phyloP scores from a whole-genome alignment of 345 rosid species.

The Gossypioides kirkii region DNA sequence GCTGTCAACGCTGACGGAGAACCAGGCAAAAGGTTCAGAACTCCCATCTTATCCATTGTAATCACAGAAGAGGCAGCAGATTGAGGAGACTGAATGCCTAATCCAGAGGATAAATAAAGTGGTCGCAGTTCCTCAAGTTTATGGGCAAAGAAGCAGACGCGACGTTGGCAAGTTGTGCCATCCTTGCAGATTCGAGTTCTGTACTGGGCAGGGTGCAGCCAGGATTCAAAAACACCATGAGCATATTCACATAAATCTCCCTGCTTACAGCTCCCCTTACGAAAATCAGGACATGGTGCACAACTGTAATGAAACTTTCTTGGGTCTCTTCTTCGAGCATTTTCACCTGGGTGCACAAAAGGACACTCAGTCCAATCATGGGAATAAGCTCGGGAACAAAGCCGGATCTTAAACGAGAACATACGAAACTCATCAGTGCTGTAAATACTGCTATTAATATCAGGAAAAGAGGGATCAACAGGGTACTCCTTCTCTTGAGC shows the following conservation, averaged over 20 bases:
- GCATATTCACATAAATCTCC: slow-evolving; percentile 60
- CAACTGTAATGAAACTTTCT: slow-evolving; percentile 64
- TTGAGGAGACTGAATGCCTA: slow-evolving; percentile 38
- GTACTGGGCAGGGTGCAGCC: slow-evolving; percentile 69
- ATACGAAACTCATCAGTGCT: slow-evolving; percentile 69
- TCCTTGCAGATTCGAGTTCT: slow-evolving; percentile 51
- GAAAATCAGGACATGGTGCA: slow-evolving; percentile 72
- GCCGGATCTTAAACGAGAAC: slow-evolving; percentile 60
- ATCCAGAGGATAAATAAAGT: slow-evolving; percentile 37
- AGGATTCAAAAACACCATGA: slow-evolving; percentile 70
- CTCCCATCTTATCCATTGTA: slow-evolving; percentile 38
- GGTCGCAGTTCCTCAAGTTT: slow-evolving; percentile 37
- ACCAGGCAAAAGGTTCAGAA: slow-evolving; percentile 32
- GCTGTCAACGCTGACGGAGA: slow-evolving; percentile 38
- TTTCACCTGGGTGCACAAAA: slow-evolving; percentile 75
- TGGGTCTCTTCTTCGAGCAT: slow-evolving; percentile 75
- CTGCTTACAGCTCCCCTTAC: slow-evolving; percentile 60
- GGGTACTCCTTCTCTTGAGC: slow-evolving; percentile 47
- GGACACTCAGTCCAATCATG: slow-evolving; percentile 89
- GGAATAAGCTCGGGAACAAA: slow-evolving; percentile 61
- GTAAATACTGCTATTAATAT: slow-evolving; percentile 60
- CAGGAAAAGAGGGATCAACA: slow-evolving; percentile 54
- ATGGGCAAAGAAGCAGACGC: slow-evolving; percentile 51
- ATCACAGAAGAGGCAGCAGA: slow-evolving; percentile 28
- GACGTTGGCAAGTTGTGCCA: slow-evolving; percentile 38